Evolutionary conservation across 345 rosid species (phyloP), one percentile per base, ranked within the genome.

Genomic region (Mangifera indica): DNA sequence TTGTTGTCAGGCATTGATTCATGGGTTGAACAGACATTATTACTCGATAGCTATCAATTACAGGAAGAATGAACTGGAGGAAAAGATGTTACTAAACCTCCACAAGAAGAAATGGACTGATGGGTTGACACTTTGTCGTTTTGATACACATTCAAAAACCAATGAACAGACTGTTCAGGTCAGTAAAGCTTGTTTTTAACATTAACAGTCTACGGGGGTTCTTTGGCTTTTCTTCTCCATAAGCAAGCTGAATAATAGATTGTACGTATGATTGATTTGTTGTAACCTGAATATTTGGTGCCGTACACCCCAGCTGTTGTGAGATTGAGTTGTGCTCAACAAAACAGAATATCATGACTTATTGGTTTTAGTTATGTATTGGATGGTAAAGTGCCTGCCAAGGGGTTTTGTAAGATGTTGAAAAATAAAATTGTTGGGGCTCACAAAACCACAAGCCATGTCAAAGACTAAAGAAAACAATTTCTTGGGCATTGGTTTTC

Each of bases 41-140:
- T 93, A 96, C 80, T 96, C 99, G 3, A 96, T 96, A 81, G 98
- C 98, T 66, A 96, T 96, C 77, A 96, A 96, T 82, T 96, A 94
- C 73, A 84, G 98, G 75, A 94, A 92, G 84, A 92, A 94, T 73
- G 98, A 94, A 77, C 97, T 94, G 0, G 98, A 94, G 84, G 98
- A 94, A 78, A 93, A 92, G 83, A 94, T 94, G 98, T 84, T 94
- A 56, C 88, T 94, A 51, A 92, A 94, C 85, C 91, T 94, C 73
- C 98, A 94, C 86, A 94, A 94, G 84, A 96, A 96, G 94, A 96
- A 96, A 73, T 96, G 99, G 99, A 96, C 98, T 4, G 99, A 92
- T 84, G 97, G 98, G 17, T 80, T 95, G 80, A 93, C 96, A 2
- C 96, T 95, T n/a, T 72, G 81, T 57, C 87, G 87, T 58, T 92